Base-by-base conservation (phyloP, 2,329 filamentous ascomycete species). In the Colletotrichum salicis region DNA sequence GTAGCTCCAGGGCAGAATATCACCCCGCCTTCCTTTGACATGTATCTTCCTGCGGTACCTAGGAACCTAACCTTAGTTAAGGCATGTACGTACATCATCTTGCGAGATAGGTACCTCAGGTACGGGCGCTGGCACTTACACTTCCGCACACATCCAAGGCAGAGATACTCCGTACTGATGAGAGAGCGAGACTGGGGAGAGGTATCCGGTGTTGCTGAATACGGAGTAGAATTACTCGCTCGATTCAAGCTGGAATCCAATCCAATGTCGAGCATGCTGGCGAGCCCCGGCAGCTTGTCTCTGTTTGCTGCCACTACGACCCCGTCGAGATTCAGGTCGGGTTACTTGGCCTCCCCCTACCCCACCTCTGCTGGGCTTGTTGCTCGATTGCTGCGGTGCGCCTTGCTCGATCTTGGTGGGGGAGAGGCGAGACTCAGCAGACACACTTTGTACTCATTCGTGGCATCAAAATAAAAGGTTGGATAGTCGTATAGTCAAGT, bases 321-420 rank as follows among this genome's bases (percentile, higher is more conserved):
- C 64, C 58, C 45, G 65, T 63, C 54, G 55, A 64, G 69, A 71
- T 71, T 68, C 65, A 71, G 65, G 69, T 69, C 31, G 48, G 59
- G 31, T 62, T 71, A 60, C 52, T 64, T 60, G 66, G 65, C 35
- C 24, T 60, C 60, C 66, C 65, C 60, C 66, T 72, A 70, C 65
- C 70, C 70, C 70, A 72, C 66, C 70, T 69, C 57, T 48, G 65
- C 70, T 71, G 59, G 65, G 65, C 69, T 67, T 35, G 68, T 67
- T 35, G 68, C 48, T 19, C 37, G 56, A 45, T 52, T 24, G 22
- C 33, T 52, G 31, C 51, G 29, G 29, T 54, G 19, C 56, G 41
- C 37, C 29, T 35, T n/a, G 58, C 48, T 58, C 24, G 60, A 69
- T 64, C 51, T 45, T 19, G 24, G 22, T 64, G 52, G 60, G 41